Evolutionary conservation across 78 protist species (phyloP).

Genomic region (Isochrysis galbana): DNA sequence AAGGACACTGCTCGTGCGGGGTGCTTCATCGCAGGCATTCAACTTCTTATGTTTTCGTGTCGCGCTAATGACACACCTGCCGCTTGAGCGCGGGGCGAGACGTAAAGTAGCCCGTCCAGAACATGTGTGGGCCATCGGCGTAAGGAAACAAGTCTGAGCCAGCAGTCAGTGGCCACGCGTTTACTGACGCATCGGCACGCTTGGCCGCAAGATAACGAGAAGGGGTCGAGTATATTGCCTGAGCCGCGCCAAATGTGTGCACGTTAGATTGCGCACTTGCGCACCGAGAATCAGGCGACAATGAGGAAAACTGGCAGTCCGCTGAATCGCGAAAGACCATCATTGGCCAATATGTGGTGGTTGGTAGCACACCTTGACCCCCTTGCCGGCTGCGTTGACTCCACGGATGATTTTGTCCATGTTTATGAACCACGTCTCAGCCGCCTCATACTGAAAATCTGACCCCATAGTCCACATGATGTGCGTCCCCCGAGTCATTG

Average conservation of each 20-base stretch:
- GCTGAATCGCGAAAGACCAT: too few species aligned
- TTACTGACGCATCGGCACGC: background rate
- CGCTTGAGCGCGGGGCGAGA: constrained; percentile 70
- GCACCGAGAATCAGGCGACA: too few species aligned
- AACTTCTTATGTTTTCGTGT: background rate
- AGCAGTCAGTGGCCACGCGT: too few species aligned
- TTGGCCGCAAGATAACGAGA: background rate
- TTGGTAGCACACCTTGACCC: constrained; percentile 66
- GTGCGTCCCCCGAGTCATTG: too few species aligned
- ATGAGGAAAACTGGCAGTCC: too few species aligned
- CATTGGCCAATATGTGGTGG: too few species aligned
- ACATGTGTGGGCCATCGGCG: constrained; percentile 47
- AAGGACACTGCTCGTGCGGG: too few species aligned
- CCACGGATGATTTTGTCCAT: constrained; percentile 80
- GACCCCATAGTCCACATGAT: constrained; percentile 70
- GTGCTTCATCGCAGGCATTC: background rate
- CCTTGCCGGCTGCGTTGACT: constrained; percentile 46
- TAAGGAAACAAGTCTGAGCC: constrained; percentile 28
- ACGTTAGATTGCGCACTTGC: too few species aligned
- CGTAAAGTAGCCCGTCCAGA: constrained; percentile 91
- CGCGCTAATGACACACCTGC: constrained; percentile 50
- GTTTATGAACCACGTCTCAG: constrained; percentile 52
- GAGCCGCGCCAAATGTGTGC: too few species aligned
- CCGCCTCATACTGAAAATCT: constrained; percentile 79
- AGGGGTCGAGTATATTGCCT: constrained; percentile 39